Evolutionary conservation across 192 early-diverging fungal species (phyloP), one percentile per base, ranked within the genome.

Genomic region (Powellomyces hirtus): DNA sequence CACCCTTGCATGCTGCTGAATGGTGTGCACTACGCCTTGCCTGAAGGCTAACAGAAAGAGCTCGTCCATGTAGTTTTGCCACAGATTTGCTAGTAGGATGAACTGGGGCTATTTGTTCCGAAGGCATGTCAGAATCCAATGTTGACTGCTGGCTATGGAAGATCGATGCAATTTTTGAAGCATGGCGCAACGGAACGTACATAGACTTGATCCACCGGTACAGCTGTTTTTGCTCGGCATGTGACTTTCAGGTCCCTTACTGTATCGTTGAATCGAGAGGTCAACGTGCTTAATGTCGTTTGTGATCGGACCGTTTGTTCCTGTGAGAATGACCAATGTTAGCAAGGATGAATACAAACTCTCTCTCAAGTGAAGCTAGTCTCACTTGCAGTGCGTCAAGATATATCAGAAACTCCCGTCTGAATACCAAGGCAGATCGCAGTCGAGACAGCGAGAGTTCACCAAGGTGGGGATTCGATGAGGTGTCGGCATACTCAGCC

Each of bases 121-220:
- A 49, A 24, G 10, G 18, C 18, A 42, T 42, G 40, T 49, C 26
- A 49, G 14, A 5, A 7, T n/a, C n/a, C n/a, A n/a, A n/a, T n/a
- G n/a, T n/a, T 24, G 7, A 16, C 16, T 4, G 53, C 6, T 56
- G 6, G n/a, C 16, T 18, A 2, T 16, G 46, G 46, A 24, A 49
- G 46, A 14, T n/a, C n/a, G n/a, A n/a, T n/a, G n/a, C n/a, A n/a
- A n/a, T n/a, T n/a, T n/a, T n/a, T n/a, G n/a, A 16, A 49, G 26
- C 3, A 2, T 49, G 5, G 14, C 14, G 5, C n/a, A 14, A 49
- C 5, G 26, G n/a, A 3, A 75, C 75, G 74, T 62, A 83, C 81
- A 68, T 84, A 84, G 29, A 84, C 85, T 64, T 86, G 85, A 59
- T 86, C 85, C 1, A 86, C 85, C 4, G 85, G 85, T 26, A 86